Evolutionary conservation across 192 early-diverging fungal species (phyloP), one percentile per base, ranked within the genome.

Genomic region (Gamsiella multidivaricata): DNA sequence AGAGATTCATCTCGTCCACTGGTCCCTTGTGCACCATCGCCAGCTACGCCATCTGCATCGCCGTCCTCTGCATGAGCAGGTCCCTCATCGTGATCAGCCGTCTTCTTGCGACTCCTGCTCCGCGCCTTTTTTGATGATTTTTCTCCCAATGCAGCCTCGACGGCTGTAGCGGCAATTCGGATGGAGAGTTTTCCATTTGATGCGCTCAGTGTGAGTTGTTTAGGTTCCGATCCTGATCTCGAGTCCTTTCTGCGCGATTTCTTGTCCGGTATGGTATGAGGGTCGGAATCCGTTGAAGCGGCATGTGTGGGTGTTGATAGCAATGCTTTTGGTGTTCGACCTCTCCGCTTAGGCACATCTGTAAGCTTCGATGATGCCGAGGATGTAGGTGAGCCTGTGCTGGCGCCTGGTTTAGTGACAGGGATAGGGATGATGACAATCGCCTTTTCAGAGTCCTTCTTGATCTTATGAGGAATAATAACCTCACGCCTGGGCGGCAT

Each of bases 401-500:
- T 42, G 11, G 50, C 54, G n/a, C 36, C 28, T 22, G 29, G 32
- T 33, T 61, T 47, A 22, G 55, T 22, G n/a, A 42, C 26, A 4
- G 66, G 74, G n/a, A 78, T 78, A 20, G 74, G 74, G 32, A 78
- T 78, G 18, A 78, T 78, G 36, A 78, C 74, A 17, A 78, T 58
- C 6, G 61, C 54, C 29, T 54, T 45, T 34, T 36, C 49, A 15
- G 51, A 3, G 17, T 65, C 61, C 55, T 58, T 63, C 29, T 51
- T 65, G 39, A 25, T 53, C 20, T 32, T 28, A 18, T 61, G 31
- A 9, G 63, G 51, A 43, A 71, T 32, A 43, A 71, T 56, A 10
- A 71, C 54, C 12, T 29, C 50, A 28, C 54, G 25, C 20, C 54
- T 46, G 15, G 69, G 46, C 22, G 20, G 25, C 50, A 10, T 34